phyloP scores from a whole-genome alignment of 768 basidiomycete genomes.

The Epithele typhae region DNA sequence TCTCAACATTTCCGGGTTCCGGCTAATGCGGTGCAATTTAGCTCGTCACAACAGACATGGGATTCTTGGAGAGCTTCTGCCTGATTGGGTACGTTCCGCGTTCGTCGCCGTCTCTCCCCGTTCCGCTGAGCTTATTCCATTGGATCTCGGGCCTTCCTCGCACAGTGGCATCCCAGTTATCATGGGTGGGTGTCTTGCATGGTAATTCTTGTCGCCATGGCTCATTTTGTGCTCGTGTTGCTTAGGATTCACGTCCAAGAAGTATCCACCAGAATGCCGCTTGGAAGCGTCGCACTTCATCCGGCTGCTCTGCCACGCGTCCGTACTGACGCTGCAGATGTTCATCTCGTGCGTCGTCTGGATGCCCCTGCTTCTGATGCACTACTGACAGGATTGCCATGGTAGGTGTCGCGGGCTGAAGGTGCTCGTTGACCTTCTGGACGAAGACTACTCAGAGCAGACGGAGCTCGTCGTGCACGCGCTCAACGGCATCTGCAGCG shows the following conservation, averaged over 20 bases:
- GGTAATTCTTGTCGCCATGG: no score
- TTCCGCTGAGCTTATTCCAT: background rate
- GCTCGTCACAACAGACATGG: constrained; percentile 63
- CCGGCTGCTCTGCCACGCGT: constrained; percentile 85
- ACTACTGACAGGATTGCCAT: background rate
- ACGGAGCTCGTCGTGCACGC: constrained; percentile 89
- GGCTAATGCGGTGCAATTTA: constrained; percentile 14
- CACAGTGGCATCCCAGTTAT: constrained; percentile 89
- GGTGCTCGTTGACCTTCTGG: constrained; percentile 91
- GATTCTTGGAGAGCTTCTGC: constrained; percentile 92
- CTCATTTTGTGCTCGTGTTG: no score
- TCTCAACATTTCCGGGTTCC: background rate
- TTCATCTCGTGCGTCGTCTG: constrained; percentile 83
- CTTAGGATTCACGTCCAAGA: constrained; percentile 91
- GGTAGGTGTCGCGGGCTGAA: constrained; percentile 88
- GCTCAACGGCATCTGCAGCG: constrained; percentile 89
- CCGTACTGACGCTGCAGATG: constrained; percentile 94
- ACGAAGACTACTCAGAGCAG: constrained; percentile 93
- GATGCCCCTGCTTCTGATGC: background rate
- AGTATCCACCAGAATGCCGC: constrained; percentile 88
- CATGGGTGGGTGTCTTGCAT: constrained; percentile 67
- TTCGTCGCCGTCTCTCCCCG: no score
- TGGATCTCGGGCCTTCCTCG: background rate
- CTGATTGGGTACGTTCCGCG: constrained; percentile 66
- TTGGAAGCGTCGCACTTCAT: constrained; percentile 96